Evolutionary conservation across 2,329 filamentous ascomycete species (phyloP).

Genomic region (Aspergillus viridinutans): DNA sequence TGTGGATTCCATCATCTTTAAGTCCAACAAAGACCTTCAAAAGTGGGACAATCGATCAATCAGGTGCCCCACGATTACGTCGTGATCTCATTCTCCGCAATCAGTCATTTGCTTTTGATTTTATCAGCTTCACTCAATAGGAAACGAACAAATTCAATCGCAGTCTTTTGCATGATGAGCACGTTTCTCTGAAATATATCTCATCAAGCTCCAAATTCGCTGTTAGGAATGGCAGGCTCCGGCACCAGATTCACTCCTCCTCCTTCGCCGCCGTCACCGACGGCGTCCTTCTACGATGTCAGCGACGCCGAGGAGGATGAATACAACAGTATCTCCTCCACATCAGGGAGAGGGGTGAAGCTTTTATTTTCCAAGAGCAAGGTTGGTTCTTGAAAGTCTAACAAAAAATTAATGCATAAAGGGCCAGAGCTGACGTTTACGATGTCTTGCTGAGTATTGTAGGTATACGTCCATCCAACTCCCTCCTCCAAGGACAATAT

Average conservation of each 20-base stretch:
- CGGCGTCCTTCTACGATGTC: slow-evolving; percentile 88
- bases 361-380: slow-evolving; percentile 96
- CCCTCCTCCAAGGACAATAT: slow-evolving; percentile 95
- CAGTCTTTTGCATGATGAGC: neutral
- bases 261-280: slow-evolving; percentile 60
- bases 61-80: slow-evolving; percentile 17
- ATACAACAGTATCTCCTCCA: slow-evolving; percentile 84
- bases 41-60: neutral
- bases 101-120: neutral
- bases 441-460: slow-evolving; percentile 6
- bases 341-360: slow-evolving; percentile 79
- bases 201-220: slow-evolving; percentile 1
- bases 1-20: neutral
- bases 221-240: slow-evolving; percentile 26
- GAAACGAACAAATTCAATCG: neutral
- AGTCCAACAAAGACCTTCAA: no score
- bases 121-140: neutral
- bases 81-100: neutral
- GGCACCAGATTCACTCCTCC: slow-evolving; percentile 35
- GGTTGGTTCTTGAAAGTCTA: slow-evolving; percentile 45
- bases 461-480: slow-evolving; percentile 95
- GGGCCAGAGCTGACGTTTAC: slow-evolving; percentile 1
- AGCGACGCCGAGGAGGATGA: slow-evolving; percentile 95
- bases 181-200: neutral
- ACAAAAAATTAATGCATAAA: neutral